Evolutionary conservation across 1,284 basidiomycete species (phyloP).

Genomic region (Cryptococcus sp.): DNA sequence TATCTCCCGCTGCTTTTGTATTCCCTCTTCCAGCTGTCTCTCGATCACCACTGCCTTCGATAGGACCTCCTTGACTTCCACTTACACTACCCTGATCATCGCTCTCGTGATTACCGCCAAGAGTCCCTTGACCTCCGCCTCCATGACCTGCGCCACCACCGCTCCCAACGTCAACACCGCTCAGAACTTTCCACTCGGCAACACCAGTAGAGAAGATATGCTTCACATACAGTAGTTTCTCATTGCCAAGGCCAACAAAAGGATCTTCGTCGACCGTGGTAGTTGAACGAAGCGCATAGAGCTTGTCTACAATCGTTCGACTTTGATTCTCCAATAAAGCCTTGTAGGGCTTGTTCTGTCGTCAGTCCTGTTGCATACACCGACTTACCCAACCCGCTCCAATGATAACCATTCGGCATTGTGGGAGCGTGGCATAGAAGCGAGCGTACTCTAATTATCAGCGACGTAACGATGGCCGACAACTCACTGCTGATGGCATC

Average conservation of each 20-base stretch:
- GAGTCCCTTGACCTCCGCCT: too few species aligned
- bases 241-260: conserved; percentile 17
- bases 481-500: conserved; percentile 19
- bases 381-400: background rate
- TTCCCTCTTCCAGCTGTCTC: too few species aligned
- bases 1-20: too few species aligned
- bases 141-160: too few species aligned
- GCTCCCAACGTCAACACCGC: too few species aligned
- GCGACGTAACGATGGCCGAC: too few species aligned
- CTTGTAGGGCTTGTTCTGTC: conserved; percentile 10
- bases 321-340: background rate
- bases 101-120: too few species aligned
- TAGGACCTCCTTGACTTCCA: too few species aligned
- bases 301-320: conserved; percentile 6
- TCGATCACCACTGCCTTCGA: too few species aligned
- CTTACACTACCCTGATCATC: too few species aligned
- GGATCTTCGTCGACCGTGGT: conserved; percentile 13
- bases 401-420: background rate
- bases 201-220: background rate
- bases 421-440: background rate
- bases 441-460: conserved; percentile 19
- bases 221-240: conserved; percentile 12
- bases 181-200: background rate
- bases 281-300: conserved; percentile 18
- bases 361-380: background rate